Evolutionary conservation across 2,329 filamentous ascomycete species (phyloP), one percentile per base, ranked within the genome.

Genomic region (Microdochium paspali): DNA sequence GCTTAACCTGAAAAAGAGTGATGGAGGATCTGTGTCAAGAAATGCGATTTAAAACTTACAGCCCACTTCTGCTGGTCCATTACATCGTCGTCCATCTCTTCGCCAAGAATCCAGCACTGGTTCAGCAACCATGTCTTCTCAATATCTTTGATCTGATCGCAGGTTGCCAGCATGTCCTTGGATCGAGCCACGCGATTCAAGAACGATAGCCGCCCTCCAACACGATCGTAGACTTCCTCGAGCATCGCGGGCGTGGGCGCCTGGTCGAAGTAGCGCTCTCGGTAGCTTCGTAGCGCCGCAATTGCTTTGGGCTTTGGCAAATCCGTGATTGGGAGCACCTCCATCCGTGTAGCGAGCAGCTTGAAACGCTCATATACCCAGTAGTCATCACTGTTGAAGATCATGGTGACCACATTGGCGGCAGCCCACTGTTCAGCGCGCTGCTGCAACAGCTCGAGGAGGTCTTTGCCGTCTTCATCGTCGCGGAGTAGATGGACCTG

Each of bases 21-120:
- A 28, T 13, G 26, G n/a, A n/a, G n/a, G n/a, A n/a, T n/a, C n/a
- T n/a, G n/a, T 7, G 26, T 28, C 26, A 45, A 21, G 32, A 18
- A 1, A n/a, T 30, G 23, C 13, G 6, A 49, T 32, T n/a, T n/a
- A n/a, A n/a, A 26, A 78, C 83, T 68, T 72, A 89, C 85, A 43
- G 90, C 88, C 73, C 89, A 96, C 65, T 97, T 96, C 62, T 97
- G 90, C 65, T 96, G 87, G 60, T 96, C 89, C 84, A 97, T 97
- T 56, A 96, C 93, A 61, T 98, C 93, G 66, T 97, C 93, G 56
- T 97, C 93, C 84, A 85, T 90, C 53, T 84, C 82, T 51, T 69
- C 72, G 18, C 86, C 86, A 1, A 90, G 72, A 47, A 90, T 86
- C 71, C 85, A 85, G 61, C 85, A 89, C 60, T 85, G 82, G 65